Base-by-base conservation (phyloP, 1,284 basidiomycete species). In the Rhodotorula sp. region DNA sequence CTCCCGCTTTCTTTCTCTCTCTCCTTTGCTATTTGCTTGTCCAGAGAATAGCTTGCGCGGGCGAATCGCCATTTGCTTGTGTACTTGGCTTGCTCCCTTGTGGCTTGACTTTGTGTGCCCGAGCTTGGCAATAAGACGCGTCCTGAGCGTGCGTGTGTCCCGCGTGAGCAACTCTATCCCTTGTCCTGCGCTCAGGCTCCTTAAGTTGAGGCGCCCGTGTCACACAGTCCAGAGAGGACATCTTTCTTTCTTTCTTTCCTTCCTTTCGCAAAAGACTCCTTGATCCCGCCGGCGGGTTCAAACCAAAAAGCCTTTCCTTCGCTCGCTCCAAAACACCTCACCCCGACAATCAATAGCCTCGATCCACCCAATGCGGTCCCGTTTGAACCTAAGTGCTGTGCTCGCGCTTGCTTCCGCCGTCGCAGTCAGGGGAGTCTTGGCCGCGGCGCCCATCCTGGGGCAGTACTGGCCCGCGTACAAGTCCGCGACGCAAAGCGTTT, bases 381-480 rank as follows among this genome's bases (percentile, higher is more conserved):
- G 18, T 4, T 22, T 33, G 6, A 44, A 42, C 6, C 44, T 59
- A 26, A n/a, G 8, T 8, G 58, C 44, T 4, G 26, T 26, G 33
- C 17, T 46, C 24, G 18, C 29, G 3, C 24, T 29, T 24, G 44
- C 58, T 45, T 53, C 22, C 37, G 29, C 26, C 30, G 46, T 26
- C 0, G 24, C n/a, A 20, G 46, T 33, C 4, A 17, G 30, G 3
- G 45, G 44, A 4, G 37, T 12, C 37, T 42, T 12, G 37, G 37
- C 37, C 14, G 37, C 37, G 37, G 60, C 60, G 8, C 64, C 30
- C 26, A 22, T 55, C 29, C 55, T 22, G 10, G 55, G 45, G 12
- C 29, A 73, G 22, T 70, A 73, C 53, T 73, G 68, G 66, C 68
- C 71, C 8, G 71, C 71, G 2, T 73, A 73, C 63, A 57, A 60